Evolutionary conservation across 768 basidiomycete genomes (phyloP), one percentile per base, ranked within the genome.

Genomic region (Amanita rubescens): DNA sequence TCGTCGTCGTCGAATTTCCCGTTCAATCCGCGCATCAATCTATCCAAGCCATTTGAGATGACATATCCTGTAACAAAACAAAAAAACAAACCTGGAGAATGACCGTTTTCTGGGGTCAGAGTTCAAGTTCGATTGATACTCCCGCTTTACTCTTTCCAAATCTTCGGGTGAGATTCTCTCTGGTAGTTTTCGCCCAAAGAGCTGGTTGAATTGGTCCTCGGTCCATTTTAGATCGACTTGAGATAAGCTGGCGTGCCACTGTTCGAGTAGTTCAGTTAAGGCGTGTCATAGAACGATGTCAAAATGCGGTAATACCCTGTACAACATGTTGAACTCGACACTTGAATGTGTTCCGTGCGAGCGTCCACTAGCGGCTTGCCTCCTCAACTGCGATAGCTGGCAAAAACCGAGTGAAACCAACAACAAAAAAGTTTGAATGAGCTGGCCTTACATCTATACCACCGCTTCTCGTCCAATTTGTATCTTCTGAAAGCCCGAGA

Each of bases 281-380:
- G 33, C 9, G 8, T n/a, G n/a, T n/a, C n/a, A 25, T 47, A 6
- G 17, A 25, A 25, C 0, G 20, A 38, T 37, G 10, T 45, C 14
- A 27, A 32, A 19, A 14, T n/a, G 46, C 10, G 7, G 49, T 58
- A 66, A 43, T 57, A 74, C 74, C 33, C 74, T 54, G 63, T 77
- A 77, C 2, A 76, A 61, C n/a, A 75, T 49, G 42, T 74, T 86
- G 69, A 87, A 88, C 61, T 89, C 87, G 25, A 85, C 71, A 25
- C 84, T 86, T 51, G 75, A 75, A 54, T 78, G 78, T 58, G 87
- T 87, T 14, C 87, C 87, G 43, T 74, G 68, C 6, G 85, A 87
- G 9, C 81, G 74, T 2, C 59, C 60, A 2, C 15, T 38, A 25
- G 32, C 43, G 5, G 34, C 33, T 46, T 38, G 43, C 34, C 17